Base-by-base conservation (phyloP, 1,139 yeast species). In the Suzukiozyma palmioleophila region DNA sequence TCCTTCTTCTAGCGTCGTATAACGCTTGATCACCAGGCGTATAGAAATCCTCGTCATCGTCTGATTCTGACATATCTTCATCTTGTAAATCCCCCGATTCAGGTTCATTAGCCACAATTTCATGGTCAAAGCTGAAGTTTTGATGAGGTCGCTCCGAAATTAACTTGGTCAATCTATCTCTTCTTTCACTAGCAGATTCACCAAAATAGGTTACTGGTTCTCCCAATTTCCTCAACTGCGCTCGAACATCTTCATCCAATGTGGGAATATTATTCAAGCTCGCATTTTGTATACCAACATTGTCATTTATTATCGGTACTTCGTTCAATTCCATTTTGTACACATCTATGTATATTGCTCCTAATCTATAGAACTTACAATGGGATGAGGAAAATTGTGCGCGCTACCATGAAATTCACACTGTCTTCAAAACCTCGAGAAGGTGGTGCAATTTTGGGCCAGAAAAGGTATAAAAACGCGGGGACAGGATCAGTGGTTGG, bases 1-100 rank as follows among this genome's bases (percentile, higher is more conserved):
- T 69, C 2, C 50, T 45, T 31, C 63, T 57, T 38, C 97, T 69
- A 0, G 79, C 71, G 1, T 68, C 63, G n/a, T 73, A 61, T 14
- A 89, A 59, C n/a, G 70, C 75, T 6, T 65, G 62, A 1, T 76
- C 59, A 0, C 95, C 96, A 0, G 95, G 95, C 0, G 96, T 88
- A 54, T 81, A 88, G 53, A 84, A 88, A 44, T 86, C 95, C 43
- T 84, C 94, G 16, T 84, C 84, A 3, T 69, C 79, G 1, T 66
- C 77, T 0, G 60, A 72, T 1, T 62, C 73, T 3, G 44, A 56
- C 1, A 51, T 64, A 3, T 50, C 65, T 14, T 48, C 60, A 3
- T 51, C 59, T 8, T 9, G 16, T 4, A 13, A n/a, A 14, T 28
- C 16, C 12, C 51, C 60, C 9, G 43, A 51, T 3, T 49, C 59